A percentile compares a stretch with the other conserved stretches of the same genome.
Conservation (phyloP, 2,329 filamentous ascomycete species). For the Colletotrichum gloeosporioides region DNA sequence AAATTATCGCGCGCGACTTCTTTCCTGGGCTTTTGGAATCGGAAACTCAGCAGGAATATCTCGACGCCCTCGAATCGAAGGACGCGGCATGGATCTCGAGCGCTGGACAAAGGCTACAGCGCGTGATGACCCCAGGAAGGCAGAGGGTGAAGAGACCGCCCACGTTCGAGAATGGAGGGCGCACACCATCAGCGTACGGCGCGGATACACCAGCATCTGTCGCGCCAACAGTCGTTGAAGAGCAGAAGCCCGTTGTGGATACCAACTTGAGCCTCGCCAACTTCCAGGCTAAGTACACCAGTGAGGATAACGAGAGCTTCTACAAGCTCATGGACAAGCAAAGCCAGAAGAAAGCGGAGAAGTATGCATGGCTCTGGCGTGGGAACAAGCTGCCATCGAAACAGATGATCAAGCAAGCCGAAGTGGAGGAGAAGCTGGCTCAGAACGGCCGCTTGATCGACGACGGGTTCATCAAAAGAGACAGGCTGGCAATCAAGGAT, state of each 20-base stretch:
- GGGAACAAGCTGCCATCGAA: constrained; percentile 88
- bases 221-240: constrained; percentile 38
- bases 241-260: constrained; percentile 61
- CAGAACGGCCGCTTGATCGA: constrained; percentile 54
- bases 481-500: constrained; percentile 69
- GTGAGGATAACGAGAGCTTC: constrained; percentile 97
- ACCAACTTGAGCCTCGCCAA: constrained; percentile 80
- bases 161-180: constrained; percentile 36
- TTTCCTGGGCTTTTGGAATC: constrained; percentile 90
- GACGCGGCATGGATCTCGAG: constrained; percentile 86
- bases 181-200: constrained; percentile 70
- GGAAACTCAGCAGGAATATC: constrained; percentile 88
- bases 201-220: constrained; percentile 77
- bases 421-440: constrained; percentile 60
- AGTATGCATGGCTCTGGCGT: constrained; percentile 87
- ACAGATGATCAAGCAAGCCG: constrained; percentile 73
- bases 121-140: constrained; percentile 82
- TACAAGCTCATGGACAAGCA: constrained; percentile 90
- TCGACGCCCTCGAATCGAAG: constrained; percentile 87
- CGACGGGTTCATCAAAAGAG: constrained; percentile 58
- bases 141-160: constrained; percentile 32
- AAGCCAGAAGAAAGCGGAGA: constrained; percentile 82
- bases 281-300: constrained; percentile 94
- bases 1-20: constrained; percentile 96
- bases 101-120: constrained; percentile 72